Evolutionary conservation across 306 rosid genomes (phyloP).

Genomic region (Gastrolobium villosum): DNA sequence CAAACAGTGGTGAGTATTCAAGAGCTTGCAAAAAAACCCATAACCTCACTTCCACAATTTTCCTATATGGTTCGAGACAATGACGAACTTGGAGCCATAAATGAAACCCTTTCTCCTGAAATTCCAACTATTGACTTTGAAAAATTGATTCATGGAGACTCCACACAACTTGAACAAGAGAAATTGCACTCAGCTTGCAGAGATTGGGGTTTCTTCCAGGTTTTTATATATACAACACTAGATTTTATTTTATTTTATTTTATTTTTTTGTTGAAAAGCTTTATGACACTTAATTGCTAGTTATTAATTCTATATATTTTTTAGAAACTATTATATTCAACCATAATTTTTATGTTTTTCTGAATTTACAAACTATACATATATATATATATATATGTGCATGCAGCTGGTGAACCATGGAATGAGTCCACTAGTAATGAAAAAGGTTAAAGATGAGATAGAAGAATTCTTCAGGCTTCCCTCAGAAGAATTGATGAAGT

Average conservation of each 20-base stretch:
- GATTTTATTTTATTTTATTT: too few species aligned
- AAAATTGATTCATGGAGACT: slow-evolving; percentile 26
- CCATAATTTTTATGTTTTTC: too few species aligned
- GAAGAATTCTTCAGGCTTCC: slow-evolving; percentile 66
- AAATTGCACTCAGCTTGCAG: slow-evolving; percentile 61
- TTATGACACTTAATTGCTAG: too few species aligned
- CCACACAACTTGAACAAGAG: slow-evolving; percentile 43
- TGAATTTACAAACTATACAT: too few species aligned
- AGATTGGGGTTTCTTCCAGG: slow-evolving; percentile 70
- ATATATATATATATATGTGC: too few species aligned
- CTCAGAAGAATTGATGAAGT: slow-evolving; percentile 58
- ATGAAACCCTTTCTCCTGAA: too few species aligned
- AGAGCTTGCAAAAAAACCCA: background rate
- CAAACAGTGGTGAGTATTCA: background rate
- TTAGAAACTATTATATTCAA: too few species aligned
- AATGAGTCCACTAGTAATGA: slow-evolving; percentile 43
- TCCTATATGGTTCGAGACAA: background rate
- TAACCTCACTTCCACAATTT: background rate
- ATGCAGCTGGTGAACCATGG: slow-evolving; percentile 60
- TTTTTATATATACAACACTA: too few species aligned
- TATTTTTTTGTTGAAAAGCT: too few species aligned
- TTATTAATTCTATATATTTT: too few species aligned
- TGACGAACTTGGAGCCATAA: background rate
- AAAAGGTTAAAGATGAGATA: slow-evolving; percentile 48
- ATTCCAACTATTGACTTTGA: slow-evolving; percentile 61